phyloP scores from a whole-genome alignment of 2,329 filamentous ascomycete species.

The Keithomyces neogunnii region DNA sequence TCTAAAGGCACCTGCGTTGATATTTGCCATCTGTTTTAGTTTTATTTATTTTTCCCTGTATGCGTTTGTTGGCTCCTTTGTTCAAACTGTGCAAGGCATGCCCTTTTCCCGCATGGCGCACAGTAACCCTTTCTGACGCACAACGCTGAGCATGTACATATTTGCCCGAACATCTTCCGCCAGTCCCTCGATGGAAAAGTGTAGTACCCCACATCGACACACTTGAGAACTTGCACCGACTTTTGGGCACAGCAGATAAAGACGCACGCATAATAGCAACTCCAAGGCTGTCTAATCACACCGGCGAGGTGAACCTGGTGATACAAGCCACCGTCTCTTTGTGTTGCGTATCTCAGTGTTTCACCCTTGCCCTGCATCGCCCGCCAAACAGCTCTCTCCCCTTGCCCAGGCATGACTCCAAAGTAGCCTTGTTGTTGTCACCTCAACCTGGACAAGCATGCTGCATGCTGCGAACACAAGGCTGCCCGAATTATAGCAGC shows the following conservation, averaged over 20 bases:
- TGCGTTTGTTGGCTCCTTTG: not conserved
- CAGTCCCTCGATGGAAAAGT: conserved; percentile 5
- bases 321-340: not conserved
- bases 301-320: conserved; percentile 1
- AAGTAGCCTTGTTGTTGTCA: conserved; percentile 28
- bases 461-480: conserved; percentile 30
- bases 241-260: conserved; percentile 31
- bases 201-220: conserved; percentile 27
- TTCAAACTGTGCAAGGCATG: not conserved
- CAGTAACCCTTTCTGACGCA: not conserved
- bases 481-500: conserved; percentile 38
- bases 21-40: too few relatives aligned
- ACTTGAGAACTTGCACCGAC: conserved; percentile 27
- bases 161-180: conserved; percentile 22
- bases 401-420: conserved; percentile 29
- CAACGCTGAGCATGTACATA: conserved; percentile 3
- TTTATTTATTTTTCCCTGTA: too few relatives aligned
- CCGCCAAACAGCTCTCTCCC: conserved; percentile 8
- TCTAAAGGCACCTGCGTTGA: too few relatives aligned
- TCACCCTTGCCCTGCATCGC: conserved; percentile 12
- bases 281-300: conserved; percentile 1
- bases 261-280: conserved; percentile 19
- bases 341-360: not conserved
- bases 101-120: not conserved
- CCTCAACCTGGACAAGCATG: conserved; percentile 27